Percentiles rank a stretch among this genome's conserved stretches.
phyloP scores from a whole-genome alignment of 495 filamentous ascomycete genomes.

The Cercophora samala region DNA sequence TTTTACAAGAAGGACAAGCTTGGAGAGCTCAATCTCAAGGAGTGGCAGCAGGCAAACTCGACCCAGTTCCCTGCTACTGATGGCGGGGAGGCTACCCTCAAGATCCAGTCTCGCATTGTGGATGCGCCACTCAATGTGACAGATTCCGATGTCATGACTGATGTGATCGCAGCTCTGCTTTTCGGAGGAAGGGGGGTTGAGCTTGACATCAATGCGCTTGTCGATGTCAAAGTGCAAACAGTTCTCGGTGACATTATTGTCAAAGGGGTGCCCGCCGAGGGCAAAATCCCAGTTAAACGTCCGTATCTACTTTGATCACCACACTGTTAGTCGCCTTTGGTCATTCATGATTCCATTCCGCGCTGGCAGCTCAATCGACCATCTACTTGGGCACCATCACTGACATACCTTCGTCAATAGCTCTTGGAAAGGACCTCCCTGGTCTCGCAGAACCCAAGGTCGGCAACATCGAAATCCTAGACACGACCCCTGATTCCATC shows the following conservation, averaged over 20 bases:
- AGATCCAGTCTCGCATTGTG: conserved; percentile 69
- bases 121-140: conserved; percentile 80
- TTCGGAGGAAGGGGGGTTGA: conserved; percentile 63
- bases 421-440: conserved; percentile 40
- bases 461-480: conserved; percentile 59
- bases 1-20: conserved; percentile 71
- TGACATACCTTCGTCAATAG: conserved; percentile 27
- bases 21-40: conserved; percentile 66
- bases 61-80: conserved; percentile 55
- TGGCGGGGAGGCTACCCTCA: conserved; percentile 54
- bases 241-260: conserved; percentile 74
- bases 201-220: conserved; percentile 71
- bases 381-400: conserved; percentile 1
- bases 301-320: conserved; percentile 47
- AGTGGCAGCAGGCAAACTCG: conserved; percentile 88
- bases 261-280: conserved; percentile 78
- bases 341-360: conserved; percentile 16
- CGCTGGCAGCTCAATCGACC: conserved; percentile 1
- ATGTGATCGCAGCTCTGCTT: conserved; percentile 69
- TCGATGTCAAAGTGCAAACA: conserved; percentile 78
- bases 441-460: conserved; percentile 58
- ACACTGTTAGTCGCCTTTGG: conserved; percentile 49
- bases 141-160: conserved; percentile 67
- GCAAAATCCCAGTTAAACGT: conserved; percentile 85
- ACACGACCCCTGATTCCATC: conserved; percentile 66